Percentiles rank a stretch among this genome's conserved stretches.
These are phyloP conservation scores for Phlebiopsis flavidoalba DNA, from an alignment of 768 basidiomycete species.

Conservation along the genomic window DNA sequence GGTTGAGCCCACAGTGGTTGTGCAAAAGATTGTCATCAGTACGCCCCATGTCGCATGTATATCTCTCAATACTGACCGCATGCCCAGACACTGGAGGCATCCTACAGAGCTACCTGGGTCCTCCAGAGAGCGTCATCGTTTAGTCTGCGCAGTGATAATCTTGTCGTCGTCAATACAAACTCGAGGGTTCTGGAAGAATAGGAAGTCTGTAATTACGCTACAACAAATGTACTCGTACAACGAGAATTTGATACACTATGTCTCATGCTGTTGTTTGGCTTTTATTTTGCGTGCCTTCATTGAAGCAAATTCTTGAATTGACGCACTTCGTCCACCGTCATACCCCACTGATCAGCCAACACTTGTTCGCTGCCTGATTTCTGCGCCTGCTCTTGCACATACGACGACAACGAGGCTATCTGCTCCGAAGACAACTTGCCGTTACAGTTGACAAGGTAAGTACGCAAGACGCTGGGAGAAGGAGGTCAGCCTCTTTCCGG, in stretches of 20 bases:
- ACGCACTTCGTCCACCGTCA: constrained; percentile 8
- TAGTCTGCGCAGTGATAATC: neutral
- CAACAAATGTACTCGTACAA: neutral
- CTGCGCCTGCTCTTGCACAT: constrained; percentile 20
- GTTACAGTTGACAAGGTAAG: constrained; percentile 40
- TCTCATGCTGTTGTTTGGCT: neutral
- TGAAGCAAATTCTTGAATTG: neutral
- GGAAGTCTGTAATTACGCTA: neutral
- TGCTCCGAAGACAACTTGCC: constrained; percentile 27
- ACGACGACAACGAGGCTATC: constrained; percentile 23
- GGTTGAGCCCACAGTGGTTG: constrained; percentile 54
- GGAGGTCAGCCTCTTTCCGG: neutral
- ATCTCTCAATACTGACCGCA: neutral
- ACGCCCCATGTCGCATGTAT: constrained; percentile 6
- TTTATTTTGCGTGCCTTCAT: neutral
- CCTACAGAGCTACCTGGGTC: constrained; percentile 53
- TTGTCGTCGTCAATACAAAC: neutral
- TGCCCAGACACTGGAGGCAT: constrained; percentile 51
- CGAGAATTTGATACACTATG: neutral
- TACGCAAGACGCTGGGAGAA: constrained; percentile 41
- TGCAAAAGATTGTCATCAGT: constrained; percentile 62
- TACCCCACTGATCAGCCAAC: constrained; percentile 25
- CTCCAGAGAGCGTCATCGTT: constrained; percentile 46
- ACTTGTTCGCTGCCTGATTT: constrained; percentile 11
- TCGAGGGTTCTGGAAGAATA: neutral